Evolutionary conservation across 192 early-diverging fungal species (phyloP).

Genomic region (Pilaira anomala): DNA sequence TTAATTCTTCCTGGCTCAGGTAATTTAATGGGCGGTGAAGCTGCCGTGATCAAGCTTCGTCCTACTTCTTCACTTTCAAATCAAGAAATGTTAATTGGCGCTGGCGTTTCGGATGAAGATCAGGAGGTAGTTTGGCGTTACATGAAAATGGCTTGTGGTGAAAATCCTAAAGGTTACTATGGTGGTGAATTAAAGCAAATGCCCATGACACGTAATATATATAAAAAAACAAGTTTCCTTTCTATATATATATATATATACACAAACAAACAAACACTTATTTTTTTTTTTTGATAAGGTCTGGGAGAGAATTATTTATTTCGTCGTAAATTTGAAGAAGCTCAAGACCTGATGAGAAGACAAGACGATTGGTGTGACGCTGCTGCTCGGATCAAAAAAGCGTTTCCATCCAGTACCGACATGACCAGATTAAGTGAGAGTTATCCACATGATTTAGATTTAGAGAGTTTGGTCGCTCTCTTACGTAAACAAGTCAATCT

Average conservation of each 20-base stretch:
- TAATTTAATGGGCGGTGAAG: slow-evolving; percentile 66
- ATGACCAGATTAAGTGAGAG: slow-evolving; percentile 25
- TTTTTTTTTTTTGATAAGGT: slow-evolving; percentile 22
- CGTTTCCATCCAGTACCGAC: slow-evolving; percentile 7
- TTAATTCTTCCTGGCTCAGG: slow-evolving; percentile 61
- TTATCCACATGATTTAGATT: slow-evolving; percentile 46
- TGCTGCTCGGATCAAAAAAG: slow-evolving; percentile 24
- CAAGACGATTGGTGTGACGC: slow-evolving; percentile 64
- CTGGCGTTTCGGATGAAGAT: slow-evolving; percentile 35
- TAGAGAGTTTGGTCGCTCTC: slow-evolving; percentile 54
- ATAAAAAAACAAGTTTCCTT: not conserved
- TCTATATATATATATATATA: not conserved
- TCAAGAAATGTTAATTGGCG: slow-evolving; percentile 56
- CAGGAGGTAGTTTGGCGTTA: slow-evolving; percentile 45
- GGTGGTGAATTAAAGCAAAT: slow-evolving; percentile 26
- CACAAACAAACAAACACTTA: not conserved
- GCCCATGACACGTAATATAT: slow-evolving; percentile 40
- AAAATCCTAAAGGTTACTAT: slow-evolving; percentile 55
- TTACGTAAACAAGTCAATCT: slow-evolving; percentile 53
- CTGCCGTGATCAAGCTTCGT: slow-evolving; percentile 50
- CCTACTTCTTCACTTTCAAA: slow-evolving; percentile 35
- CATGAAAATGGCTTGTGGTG: slow-evolving; percentile 74
- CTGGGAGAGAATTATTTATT: slow-evolving; percentile 38
- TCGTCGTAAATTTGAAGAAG: slow-evolving; percentile 45
- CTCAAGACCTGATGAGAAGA: slow-evolving; percentile 26